phyloP scores from a whole-genome alignment of 73 alveolate genomes.

The Symbiodinium natans region DNA sequence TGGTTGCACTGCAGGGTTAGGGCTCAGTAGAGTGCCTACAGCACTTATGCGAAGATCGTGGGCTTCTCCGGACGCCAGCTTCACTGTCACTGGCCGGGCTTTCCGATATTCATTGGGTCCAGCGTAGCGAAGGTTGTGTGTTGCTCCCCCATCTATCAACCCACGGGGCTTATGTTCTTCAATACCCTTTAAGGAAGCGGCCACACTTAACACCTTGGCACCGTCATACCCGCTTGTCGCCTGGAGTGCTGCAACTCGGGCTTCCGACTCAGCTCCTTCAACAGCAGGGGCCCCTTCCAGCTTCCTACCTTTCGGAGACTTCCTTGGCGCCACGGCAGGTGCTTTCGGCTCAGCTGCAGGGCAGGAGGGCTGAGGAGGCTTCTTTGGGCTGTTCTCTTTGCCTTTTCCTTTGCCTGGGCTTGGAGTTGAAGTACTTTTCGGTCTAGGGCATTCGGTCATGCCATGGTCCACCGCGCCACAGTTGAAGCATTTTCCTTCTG shows the following conservation, averaged over 20 bases:
- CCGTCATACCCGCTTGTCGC: too few relatives aligned
- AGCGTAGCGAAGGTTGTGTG: background rate
- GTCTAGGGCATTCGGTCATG: background rate
- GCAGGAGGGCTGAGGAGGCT: too few relatives aligned
- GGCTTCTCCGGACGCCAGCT: background rate
- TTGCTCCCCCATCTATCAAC: background rate
- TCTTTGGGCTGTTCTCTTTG: background rate
- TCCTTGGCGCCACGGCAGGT: too few relatives aligned
- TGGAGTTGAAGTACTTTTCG: too few relatives aligned
- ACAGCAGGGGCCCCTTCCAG: background rate
- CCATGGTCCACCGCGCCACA: background rate
- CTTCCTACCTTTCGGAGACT: background rate
- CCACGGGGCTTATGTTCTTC: background rate
- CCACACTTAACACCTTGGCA: too few relatives aligned
- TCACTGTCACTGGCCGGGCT: background rate
- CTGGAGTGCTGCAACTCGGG: background rate
- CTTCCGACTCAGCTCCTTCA: background rate
- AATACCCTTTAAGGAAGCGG: too few relatives aligned
- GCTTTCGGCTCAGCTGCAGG: too few relatives aligned
- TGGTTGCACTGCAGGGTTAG: background rate
- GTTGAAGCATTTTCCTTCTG: background rate
- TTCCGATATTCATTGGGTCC: background rate
- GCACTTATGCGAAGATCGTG: background rate
- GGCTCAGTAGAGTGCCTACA: background rate
- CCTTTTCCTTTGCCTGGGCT: background rate